phyloP scores from a whole-genome alignment of 768 basidiomycete species.

The Tylopilus subfusipes region DNA sequence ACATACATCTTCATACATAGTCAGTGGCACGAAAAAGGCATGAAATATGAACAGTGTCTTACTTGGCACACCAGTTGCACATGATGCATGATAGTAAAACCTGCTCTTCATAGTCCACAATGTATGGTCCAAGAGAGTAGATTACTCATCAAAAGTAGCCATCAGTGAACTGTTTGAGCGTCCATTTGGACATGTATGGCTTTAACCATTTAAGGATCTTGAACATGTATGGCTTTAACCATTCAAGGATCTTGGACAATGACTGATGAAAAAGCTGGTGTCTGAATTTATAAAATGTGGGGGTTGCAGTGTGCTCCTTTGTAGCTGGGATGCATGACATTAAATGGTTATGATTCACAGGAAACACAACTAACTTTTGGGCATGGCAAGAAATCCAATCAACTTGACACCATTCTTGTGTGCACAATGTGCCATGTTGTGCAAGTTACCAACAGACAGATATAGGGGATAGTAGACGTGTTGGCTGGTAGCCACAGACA shows the following conservation, averaged over 20 bases:
- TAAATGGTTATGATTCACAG: no score
- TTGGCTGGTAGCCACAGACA: neutral
- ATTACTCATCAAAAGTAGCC: neutral
- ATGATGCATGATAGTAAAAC: conserved; percentile 31
- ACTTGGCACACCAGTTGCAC: conserved; percentile 31
- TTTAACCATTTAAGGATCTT: no score
- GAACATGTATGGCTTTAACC: no score
- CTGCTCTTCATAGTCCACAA: conserved; percentile 42
- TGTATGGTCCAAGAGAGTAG: conserved; percentile 30
- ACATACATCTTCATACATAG: neutral
- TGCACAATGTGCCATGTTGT: neutral
- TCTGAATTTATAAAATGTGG: neutral
- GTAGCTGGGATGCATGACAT: neutral
- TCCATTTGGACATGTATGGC: no score
- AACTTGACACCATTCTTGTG: neutral
- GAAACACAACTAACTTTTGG: conserved; percentile 10
- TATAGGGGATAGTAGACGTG: neutral
- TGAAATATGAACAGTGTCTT: neutral
- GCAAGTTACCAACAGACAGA: conserved; percentile 2
- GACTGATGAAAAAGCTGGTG: neutral
- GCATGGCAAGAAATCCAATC: conserved; percentile 1
- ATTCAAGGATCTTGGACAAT: no score
- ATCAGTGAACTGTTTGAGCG: neutral
- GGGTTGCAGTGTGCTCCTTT: neutral
- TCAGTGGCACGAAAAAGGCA: no score